Conservation (phyloP, 2,329 filamentous ascomycete genomes). For the Ascochyta rabiei region DNA sequence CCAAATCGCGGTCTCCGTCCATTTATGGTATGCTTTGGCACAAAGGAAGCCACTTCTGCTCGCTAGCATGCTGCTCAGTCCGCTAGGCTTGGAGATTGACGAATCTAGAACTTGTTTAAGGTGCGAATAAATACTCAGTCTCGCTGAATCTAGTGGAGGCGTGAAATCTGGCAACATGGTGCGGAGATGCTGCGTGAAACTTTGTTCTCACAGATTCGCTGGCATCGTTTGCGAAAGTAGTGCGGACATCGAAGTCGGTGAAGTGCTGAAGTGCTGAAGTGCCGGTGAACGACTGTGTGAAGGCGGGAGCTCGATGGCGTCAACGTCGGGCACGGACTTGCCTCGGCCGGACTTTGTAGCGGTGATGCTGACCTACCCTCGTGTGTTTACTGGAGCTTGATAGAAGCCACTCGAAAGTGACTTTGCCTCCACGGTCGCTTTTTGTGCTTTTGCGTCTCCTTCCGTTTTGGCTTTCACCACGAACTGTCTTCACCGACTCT, state of each 20-base stretch:
- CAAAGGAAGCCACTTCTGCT: no score
- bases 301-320: conserved; percentile 12
- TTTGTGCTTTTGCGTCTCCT: neutral
- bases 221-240: no score
- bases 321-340: conserved; percentile 11
- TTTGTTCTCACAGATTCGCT: no score
- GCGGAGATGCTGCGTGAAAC: no score
- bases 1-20: no score
- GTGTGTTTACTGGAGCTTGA: conserved; percentile 14
- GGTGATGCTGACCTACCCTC: conserved; percentile 16
- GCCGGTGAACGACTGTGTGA: neutral
- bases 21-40: no score
- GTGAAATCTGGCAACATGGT: no score
- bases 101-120: no score
- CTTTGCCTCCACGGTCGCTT: conserved; percentile 3
- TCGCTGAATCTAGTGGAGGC: no score
- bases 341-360: conserved; percentile 12
- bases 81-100: no score
- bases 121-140: no score
- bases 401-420: conserved; percentile 27
- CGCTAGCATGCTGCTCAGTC: no score
- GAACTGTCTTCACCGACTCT: neutral
- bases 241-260: neutral
- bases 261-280: neutral
- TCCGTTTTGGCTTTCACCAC: neutral